phyloP scores from a whole-genome alignment of 2,329 filamentous ascomycete genomes.

The Helicocarpus griseus region DNA sequence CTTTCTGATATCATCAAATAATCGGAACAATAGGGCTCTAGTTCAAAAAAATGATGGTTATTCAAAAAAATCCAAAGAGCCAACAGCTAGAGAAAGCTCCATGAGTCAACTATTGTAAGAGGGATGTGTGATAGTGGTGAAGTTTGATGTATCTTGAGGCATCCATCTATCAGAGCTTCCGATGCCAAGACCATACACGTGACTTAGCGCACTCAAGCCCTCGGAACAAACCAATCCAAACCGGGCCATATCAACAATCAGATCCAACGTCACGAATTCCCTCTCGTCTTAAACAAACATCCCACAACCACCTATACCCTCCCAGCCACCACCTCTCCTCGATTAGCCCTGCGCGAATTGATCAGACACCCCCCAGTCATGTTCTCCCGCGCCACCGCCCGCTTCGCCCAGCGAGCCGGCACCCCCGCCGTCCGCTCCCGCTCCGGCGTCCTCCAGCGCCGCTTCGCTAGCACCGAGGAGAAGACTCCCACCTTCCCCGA shows the following conservation, averaged over 20 bases:
- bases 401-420: conserved; percentile 51
- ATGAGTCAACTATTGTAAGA: too few relatives aligned
- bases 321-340: background rate
- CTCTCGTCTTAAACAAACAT: background rate
- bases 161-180: too few relatives aligned
- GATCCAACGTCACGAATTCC: conserved; percentile 1
- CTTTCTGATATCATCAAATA: background rate
- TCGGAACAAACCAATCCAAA: background rate
- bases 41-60: too few relatives aligned
- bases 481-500: conserved; percentile 55
- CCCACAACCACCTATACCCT: background rate
- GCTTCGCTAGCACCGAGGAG: conserved; percentile 56
- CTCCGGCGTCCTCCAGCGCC: conserved; percentile 56
- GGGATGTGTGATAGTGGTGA: background rate
- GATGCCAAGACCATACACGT: background rate
- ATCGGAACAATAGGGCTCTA: too few relatives aligned
- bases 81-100: too few relatives aligned
- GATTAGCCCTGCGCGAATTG: background rate
- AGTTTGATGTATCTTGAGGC: background rate
- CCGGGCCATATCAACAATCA: background rate
- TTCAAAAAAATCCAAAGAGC: too few relatives aligned
- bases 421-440: conserved; percentile 51
- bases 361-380: conserved; percentile 33
- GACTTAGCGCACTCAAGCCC: background rate
- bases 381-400: conserved; percentile 55